Conservation (phyloP, 768 basidiomycete genomes). For the Hericium erinaceus region DNA sequence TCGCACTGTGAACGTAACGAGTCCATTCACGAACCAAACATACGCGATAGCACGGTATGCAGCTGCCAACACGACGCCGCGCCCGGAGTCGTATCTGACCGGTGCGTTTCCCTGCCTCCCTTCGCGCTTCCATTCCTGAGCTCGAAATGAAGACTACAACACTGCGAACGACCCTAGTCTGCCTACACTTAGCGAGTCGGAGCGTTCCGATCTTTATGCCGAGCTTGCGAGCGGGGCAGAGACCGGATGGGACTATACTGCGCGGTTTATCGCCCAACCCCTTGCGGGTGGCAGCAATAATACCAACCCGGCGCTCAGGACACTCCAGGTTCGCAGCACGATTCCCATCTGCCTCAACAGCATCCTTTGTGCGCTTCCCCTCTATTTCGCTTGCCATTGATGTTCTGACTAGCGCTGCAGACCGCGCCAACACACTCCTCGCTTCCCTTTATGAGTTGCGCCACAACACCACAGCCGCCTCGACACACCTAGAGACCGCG, state of each 20-base stretch:
- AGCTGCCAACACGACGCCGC: slow-evolving; percentile 77
- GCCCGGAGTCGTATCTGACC: slow-evolving; percentile 74
- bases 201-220: slow-evolving; percentile 62
- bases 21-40: slow-evolving; percentile 60
- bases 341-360: slow-evolving; percentile 78
- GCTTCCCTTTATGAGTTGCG: slow-evolving; percentile 49
- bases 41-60: slow-evolving; percentile 63
- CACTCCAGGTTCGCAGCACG: slow-evolving; percentile 59
- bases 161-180: slow-evolving; percentile 63
- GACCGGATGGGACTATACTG: slow-evolving; percentile 41
- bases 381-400: slow-evolving; percentile 7
- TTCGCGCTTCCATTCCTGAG: background rate
- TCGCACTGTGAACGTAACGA: slow-evolving; percentile 56
- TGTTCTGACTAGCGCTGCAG: slow-evolving; percentile 23
- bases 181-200: slow-evolving; percentile 46
- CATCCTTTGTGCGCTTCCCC: slow-evolving; percentile 57
- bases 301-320: slow-evolving; percentile 49
- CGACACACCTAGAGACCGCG: slow-evolving; percentile 48
- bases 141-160: slow-evolving; percentile 47
- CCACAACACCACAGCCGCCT: slow-evolving; percentile 28
- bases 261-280: slow-evolving; percentile 34
- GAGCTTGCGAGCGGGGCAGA: slow-evolving; percentile 89
- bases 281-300: slow-evolving; percentile 29
- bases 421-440: slow-evolving; percentile 53
- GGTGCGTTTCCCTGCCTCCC: slow-evolving; percentile 29